Conservation (phyloP, 2,329 filamentous ascomycete genomes). For the Juglanconis juglandina region DNA sequence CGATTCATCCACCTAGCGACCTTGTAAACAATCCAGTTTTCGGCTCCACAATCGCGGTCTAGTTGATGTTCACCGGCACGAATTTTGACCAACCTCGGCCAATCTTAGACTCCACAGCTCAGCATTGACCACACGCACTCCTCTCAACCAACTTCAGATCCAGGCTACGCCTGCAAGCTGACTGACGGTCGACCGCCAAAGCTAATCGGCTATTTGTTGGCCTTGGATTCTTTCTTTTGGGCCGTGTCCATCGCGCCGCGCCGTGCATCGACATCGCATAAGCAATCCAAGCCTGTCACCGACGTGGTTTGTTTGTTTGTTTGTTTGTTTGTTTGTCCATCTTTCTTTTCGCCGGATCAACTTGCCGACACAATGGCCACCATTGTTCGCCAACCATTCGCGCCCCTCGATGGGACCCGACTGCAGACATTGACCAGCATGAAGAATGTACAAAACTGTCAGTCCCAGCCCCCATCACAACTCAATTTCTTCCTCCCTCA, state of each 20-base stretch:
- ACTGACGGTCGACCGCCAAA: conserved; percentile 10
- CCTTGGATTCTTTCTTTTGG: not conserved
- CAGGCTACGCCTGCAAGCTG: conserved; percentile 12
- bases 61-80: conserved; percentile 8
- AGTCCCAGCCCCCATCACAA: conserved; percentile 26
- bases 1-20: not conserved
- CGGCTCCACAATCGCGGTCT: conserved; percentile 16
- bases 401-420: conserved; percentile 65
- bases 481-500: not conserved
- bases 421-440: conserved; percentile 69
- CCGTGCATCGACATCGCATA: conserved; percentile 3
- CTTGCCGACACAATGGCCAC: conserved; percentile 46
- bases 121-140: conserved; percentile 8
- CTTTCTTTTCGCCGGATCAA: not conserved
- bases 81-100: conserved; percentile 7
- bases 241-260: not conserved
- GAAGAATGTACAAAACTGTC: conserved; percentile 77
- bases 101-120: conserved; percentile 9
- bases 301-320: conserved; percentile 12
- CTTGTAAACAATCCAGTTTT: not conserved
- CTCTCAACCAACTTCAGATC: conserved; percentile 6
- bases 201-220: conserved; percentile 10
- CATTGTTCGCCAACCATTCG: conserved; percentile 68
- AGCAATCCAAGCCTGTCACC: not conserved
- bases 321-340: conserved; percentile 11